Conservation (phyloP, 495 filamentous ascomycete genomes). For the Podospora pseudocomata region DNA sequence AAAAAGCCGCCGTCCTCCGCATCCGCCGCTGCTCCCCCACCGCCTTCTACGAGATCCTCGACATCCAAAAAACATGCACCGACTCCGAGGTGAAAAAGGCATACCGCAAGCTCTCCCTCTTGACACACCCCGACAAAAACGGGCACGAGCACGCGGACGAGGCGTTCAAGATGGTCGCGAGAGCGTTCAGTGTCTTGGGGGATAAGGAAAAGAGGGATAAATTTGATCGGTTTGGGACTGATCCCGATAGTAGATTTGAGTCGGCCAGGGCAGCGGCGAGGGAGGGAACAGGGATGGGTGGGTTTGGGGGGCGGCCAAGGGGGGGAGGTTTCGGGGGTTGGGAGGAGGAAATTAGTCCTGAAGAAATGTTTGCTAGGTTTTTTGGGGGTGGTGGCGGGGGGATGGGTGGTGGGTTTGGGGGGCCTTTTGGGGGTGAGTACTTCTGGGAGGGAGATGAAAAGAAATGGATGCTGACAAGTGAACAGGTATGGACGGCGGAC, state of each 20-base stretch:
- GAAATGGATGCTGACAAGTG: constrained; percentile 11
- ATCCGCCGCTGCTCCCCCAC: constrained; percentile 79
- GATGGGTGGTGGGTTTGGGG: constrained; percentile 57
- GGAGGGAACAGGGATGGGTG: neutral
- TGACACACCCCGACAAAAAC: constrained; percentile 97
- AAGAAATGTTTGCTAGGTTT: constrained; percentile 94
- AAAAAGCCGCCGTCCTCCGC: constrained; percentile 82
- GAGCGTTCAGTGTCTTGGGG: constrained; percentile 88
- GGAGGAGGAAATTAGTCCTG: constrained; percentile 89
- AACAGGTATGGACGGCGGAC: constrained; percentile 62
- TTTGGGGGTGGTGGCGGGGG: constrained; percentile 70
- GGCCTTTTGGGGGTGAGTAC: constrained; percentile 42
- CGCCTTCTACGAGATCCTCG: constrained; percentile 88
- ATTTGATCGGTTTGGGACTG: constrained; percentile 83
- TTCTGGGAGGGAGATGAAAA: neutral
- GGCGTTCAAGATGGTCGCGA: constrained; percentile 95
- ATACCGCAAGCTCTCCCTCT: constrained; percentile 82
- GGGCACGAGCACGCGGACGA: constrained; percentile 95
- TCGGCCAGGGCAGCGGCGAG: constrained; percentile 51
- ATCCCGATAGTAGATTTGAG: constrained; percentile 83
- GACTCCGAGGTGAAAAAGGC: constrained; percentile 89
- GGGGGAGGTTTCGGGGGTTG: constrained; percentile 53
- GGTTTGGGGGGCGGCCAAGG: constrained; percentile 52
- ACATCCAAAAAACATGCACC: constrained; percentile 57
- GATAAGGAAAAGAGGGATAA: constrained; percentile 87